phyloP scores from a whole-genome alignment of 2,329 filamentous ascomycete species.

The Aspergillus luchuensis region DNA sequence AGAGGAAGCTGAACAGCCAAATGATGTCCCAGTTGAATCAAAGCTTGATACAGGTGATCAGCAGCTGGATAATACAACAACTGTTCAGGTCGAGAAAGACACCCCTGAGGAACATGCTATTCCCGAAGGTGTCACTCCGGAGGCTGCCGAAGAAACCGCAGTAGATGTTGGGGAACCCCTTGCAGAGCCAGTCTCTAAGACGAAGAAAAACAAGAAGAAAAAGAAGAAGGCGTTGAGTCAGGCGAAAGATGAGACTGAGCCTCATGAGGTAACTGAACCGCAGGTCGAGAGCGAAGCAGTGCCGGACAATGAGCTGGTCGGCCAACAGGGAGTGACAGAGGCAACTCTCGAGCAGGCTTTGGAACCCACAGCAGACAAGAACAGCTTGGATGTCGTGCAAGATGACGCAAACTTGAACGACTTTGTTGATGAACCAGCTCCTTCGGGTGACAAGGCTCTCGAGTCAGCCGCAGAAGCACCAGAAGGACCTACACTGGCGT shows the following conservation, averaged over 20 bases:
- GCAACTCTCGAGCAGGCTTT: neutral
- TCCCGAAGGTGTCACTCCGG: neutral
- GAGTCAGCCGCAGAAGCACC: slow-evolving; percentile 2
- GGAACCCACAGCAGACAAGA: neutral
- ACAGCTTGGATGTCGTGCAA: neutral
- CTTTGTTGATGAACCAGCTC: neutral
- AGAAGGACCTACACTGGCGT: neutral
- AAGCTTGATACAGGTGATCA: neutral
- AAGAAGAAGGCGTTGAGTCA: slow-evolving; percentile 26
- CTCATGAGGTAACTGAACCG: neutral
- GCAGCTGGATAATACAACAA: neutral
- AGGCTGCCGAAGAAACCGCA: neutral
- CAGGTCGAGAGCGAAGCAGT: slow-evolving; percentile 3
- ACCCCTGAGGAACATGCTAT: neutral
- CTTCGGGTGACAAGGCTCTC: neutral
- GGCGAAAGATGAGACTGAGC: slow-evolving; percentile 9
- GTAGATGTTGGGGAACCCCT: slow-evolving; percentile 7
- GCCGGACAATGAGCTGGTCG: neutral
- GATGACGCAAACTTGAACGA: neutral
- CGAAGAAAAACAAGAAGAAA: slow-evolving; percentile 32
- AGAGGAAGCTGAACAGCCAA: neutral
- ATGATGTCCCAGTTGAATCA: neutral
- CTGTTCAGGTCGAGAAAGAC: neutral
- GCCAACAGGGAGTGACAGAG: neutral
- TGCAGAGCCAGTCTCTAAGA: slow-evolving; percentile 13